These are phyloP conservation scores for Vaucheria bursata DNA, from an alignment of 352 stramenopile species.

Conservation along the genomic window DNA sequence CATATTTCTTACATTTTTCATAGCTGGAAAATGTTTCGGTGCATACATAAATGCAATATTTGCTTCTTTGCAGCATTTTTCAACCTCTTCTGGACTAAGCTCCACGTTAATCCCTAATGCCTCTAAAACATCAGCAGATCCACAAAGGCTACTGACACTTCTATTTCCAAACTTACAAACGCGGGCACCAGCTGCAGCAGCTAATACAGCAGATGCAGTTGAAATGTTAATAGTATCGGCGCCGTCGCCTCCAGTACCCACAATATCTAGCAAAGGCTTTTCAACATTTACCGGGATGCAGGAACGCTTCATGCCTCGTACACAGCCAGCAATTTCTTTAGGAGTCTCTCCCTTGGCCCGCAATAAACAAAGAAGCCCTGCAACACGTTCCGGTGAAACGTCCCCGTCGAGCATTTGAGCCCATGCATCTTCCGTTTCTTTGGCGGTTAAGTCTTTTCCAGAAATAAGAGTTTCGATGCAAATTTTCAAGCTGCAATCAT, in stretches of 20 bases:
- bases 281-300: constrained; percentile 69
- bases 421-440: constrained; percentile 36
- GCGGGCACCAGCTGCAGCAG: constrained; percentile 78
- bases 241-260: constrained; percentile 94
- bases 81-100: constrained; percentile 74
- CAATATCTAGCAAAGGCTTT: constrained; percentile 88
- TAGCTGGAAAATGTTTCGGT: constrained; percentile 47
- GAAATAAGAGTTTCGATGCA: constrained; percentile 39
- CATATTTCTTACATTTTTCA: constrained; percentile 51
- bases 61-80: constrained; percentile 76
- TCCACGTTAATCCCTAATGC: constrained; percentile 88
- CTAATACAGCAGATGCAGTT: constrained; percentile 84
- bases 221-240: constrained; percentile 97
- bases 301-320: constrained; percentile 85
- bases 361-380: constrained; percentile 34
- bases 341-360: constrained; percentile 71
- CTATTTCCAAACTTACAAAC: constrained; percentile 95
- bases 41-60: constrained; percentile 88
- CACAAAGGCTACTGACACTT: constrained; percentile 84
- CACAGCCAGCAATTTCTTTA: constrained; percentile 87
- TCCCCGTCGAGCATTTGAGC: constrained; percentile 24
- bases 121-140: constrained; percentile 92
- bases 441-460: constrained; percentile 20
- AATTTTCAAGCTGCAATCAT: constrained; percentile 30
- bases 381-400: constrained; percentile 23